These are phyloP conservation scores for Neobulgaria alba DNA, from an alignment of 2,329 filamentous ascomycete species.

Conservation along the genomic window DNA sequence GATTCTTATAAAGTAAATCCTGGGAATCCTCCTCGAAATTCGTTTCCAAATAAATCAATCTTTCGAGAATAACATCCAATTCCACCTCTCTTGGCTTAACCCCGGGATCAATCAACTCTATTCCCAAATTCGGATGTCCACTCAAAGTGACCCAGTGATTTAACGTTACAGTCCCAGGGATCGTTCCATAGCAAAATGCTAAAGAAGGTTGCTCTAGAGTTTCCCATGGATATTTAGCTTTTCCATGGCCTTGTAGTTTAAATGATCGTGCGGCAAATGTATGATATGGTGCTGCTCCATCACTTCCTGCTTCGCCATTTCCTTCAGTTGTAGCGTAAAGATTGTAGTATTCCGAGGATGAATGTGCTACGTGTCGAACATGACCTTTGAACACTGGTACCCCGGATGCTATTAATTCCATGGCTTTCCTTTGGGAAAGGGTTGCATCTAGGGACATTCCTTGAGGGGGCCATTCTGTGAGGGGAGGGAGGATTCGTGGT, in stretches of 20 bases:
- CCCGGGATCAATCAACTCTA: slow-evolving; percentile 48
- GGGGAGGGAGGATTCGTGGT: slow-evolving; percentile 6
- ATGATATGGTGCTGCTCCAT: slow-evolving; percentile 9
- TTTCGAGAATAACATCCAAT: slow-evolving; percentile 47
- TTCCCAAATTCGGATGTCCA: slow-evolving; percentile 40
- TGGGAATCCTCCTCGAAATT: slow-evolving; percentile 48
- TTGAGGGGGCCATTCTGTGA: slow-evolving; percentile 49
- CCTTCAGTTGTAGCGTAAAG: slow-evolving; percentile 45
- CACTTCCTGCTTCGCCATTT: slow-evolving; percentile 28
- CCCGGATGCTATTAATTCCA: slow-evolving; percentile 49
- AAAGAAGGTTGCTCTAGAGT: slow-evolving; percentile 68
- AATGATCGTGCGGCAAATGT: slow-evolving; percentile 10
- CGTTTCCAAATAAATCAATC: slow-evolving; percentile 48
- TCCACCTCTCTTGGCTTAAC: slow-evolving; percentile 52
- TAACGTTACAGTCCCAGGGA: slow-evolving; percentile 62
- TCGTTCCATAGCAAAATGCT: slow-evolving; percentile 55
- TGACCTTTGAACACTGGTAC: slow-evolving; percentile 49
- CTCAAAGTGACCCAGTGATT: slow-evolving; percentile 59
- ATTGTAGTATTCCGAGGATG: slow-evolving; percentile 44
- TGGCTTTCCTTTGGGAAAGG: slow-evolving; percentile 44
- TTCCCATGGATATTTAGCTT: slow-evolving; percentile 47
- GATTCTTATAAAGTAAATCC: slow-evolving; percentile 49
- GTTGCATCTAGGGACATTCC: slow-evolving; percentile 41
- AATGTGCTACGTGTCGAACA: slow-evolving; percentile 44
- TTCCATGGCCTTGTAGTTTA: slow-evolving; percentile 15